Percentiles rank a stretch among this genome's conserved stretches.
Conservation (phyloP, 257 asterid species). For the Ocimum tenuiflorum region DNA sequence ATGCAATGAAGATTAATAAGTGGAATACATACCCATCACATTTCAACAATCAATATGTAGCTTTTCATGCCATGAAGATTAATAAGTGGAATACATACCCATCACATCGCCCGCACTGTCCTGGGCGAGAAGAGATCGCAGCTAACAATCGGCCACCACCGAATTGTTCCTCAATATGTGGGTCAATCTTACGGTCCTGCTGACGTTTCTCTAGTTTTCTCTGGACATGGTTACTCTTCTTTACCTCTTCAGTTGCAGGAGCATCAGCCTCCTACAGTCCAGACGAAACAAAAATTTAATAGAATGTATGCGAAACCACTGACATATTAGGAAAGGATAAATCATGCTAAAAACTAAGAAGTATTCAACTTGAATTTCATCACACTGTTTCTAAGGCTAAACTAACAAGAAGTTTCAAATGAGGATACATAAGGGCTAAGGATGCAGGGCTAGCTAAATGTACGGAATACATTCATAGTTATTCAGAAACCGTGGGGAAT, state of each 20-base stretch:
- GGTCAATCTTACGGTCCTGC: slow-evolving; percentile 41
- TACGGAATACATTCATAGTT: too few relatives aligned
- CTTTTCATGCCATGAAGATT: neutral
- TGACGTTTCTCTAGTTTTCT: slow-evolving; percentile 44
- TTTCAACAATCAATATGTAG: too few relatives aligned
- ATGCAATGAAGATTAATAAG: neutral
- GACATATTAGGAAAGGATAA: neutral
- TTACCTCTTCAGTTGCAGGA: slow-evolving; percentile 36
- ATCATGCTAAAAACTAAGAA: neutral
- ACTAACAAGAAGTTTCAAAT: too few relatives aligned
- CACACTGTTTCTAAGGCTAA: too few relatives aligned
- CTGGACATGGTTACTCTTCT: slow-evolving; percentile 49
- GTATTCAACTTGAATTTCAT: too few relatives aligned
- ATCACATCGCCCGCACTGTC: slow-evolving; percentile 54
- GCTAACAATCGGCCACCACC: slow-evolving; percentile 57
- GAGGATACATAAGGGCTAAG: too few relatives aligned
- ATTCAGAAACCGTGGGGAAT: too few relatives aligned
- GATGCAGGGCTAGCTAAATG: neutral
- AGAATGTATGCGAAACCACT: neutral
- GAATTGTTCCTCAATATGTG: slow-evolving; percentile 58
- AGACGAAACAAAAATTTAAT: neutral
- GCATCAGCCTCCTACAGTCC: slow-evolving; percentile 38
- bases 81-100: slow-evolving; percentile 32
- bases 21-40: slow-evolving; percentile 44
- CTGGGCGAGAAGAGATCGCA: slow-evolving; percentile 54